Percentiles rank a stretch among this genome's conserved stretches.
phyloP scores from a whole-genome alignment of 495 filamentous ascomycete species.

The Talaromyces borbonicus region DNA sequence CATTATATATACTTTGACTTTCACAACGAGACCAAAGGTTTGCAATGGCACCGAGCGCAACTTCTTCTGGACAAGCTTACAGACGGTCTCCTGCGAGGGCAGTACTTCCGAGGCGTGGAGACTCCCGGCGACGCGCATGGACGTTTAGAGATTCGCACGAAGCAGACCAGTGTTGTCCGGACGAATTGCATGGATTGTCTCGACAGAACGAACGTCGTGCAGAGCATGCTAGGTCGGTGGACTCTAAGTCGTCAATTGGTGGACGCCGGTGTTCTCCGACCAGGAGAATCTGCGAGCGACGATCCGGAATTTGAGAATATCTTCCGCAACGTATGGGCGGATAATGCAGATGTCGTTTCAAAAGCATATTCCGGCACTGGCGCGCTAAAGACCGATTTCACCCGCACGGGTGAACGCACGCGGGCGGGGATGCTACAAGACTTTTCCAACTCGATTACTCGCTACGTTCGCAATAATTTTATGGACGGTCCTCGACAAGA shows the following conservation, averaged over 20 bases:
- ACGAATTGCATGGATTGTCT: conserved; percentile 99
- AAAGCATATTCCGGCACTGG: conserved; percentile 90
- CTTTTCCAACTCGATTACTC: conserved; percentile 66
- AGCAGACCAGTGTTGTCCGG: conserved; percentile 78
- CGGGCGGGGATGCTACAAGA: conserved; percentile 74
- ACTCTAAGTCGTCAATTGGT: conserved; percentile 76
- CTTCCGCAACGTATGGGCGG: conserved; percentile 95
- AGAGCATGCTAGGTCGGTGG: conserved; percentile 87
- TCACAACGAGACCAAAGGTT: conserved; percentile 90
- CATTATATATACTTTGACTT: conserved; percentile 98
- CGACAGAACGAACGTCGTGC: conserved; percentile 94
- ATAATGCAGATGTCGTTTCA: conserved; percentile 93
- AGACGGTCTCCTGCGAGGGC: conserved; percentile 59
- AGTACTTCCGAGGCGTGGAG: conserved; percentile 89
- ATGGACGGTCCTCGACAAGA: conserved; percentile 87
- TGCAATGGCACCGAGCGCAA: conserved; percentile 87
- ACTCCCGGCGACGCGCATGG: conserved; percentile 61
- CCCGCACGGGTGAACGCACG: conserved; percentile 78
- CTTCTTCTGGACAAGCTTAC: conserved; percentile 72
- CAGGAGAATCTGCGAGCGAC: conserved; percentile 58
- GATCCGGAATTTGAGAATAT: conserved; percentile 72
- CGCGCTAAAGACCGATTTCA: conserved; percentile 93
- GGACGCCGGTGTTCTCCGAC: conserved; percentile 65
- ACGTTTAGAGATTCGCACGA: conserved; percentile 64
- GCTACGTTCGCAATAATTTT: conserved; percentile 89